Evolutionary conservation across 2,329 filamentous ascomycete genomes (phyloP).

Genomic region (Fusarium pseudocircinatum): DNA sequence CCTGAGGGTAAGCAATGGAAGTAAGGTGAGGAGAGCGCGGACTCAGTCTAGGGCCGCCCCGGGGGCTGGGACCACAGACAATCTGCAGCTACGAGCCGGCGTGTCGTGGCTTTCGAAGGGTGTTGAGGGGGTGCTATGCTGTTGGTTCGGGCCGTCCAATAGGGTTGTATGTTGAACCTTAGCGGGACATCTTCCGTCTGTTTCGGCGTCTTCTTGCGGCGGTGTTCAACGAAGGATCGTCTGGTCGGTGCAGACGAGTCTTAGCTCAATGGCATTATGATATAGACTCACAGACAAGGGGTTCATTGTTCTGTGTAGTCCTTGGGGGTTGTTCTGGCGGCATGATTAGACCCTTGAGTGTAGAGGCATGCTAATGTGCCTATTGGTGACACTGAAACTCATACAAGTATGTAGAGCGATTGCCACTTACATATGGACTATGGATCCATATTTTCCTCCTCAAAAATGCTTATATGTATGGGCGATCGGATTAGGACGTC

Average conservation of each 20-base stretch:
- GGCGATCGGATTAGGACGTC: background rate
- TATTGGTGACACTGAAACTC: background rate
- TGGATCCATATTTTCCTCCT: background rate
- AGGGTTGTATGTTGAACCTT: slow-evolving; percentile 26
- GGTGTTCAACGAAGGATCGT: slow-evolving; percentile 22
- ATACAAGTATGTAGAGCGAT: background rate
- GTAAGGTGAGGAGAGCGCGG: slow-evolving; percentile 20
- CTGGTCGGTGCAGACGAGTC: slow-evolving; percentile 4
- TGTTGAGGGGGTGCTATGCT: slow-evolving; percentile 18
- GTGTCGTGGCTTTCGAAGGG: background rate
- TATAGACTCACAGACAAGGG: background rate
- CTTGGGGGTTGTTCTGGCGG: background rate
- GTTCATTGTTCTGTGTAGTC: background rate
- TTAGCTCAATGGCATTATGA: slow-evolving; percentile 18
- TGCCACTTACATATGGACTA: background rate
- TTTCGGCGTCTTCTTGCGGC: slow-evolving; percentile 32
- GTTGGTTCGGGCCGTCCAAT: slow-evolving; percentile 29
- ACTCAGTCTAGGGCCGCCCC: slow-evolving; percentile 37
- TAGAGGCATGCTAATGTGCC: background rate
- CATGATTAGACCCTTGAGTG: background rate
- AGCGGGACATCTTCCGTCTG: slow-evolving; percentile 21
- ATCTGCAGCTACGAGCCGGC: slow-evolving; percentile 30
- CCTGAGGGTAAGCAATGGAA: background rate
- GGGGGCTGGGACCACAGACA: slow-evolving; percentile 31
- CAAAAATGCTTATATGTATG: background rate